Evolutionary conservation across 2,329 filamentous ascomycete species (phyloP).

Genomic region (Cladosporium sp.): DNA sequence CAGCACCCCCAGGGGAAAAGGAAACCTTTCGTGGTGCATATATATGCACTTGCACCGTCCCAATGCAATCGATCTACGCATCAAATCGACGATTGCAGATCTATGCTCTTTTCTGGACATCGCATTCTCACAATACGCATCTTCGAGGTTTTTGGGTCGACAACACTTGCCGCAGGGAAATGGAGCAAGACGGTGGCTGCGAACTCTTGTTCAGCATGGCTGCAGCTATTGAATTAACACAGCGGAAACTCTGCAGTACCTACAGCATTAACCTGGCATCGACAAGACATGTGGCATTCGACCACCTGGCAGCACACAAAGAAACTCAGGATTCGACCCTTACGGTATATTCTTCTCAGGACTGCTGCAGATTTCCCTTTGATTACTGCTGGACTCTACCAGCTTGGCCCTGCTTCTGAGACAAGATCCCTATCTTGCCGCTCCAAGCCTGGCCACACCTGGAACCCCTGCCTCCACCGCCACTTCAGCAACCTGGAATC

Average conservation of each 20-base stretch:
- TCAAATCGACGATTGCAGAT: constrained; percentile 12
- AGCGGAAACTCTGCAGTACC: background rate
- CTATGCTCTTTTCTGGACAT: background rate
- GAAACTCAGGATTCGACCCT: no score
- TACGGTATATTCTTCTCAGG: no score
- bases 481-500: background rate
- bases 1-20: background rate
- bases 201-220: background rate
- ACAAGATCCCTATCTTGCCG: no score
- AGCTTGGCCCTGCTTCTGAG: no score
- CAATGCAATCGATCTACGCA: background rate
- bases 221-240: background rate
- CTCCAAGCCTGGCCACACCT: background rate
- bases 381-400: no score
- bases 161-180: background rate
- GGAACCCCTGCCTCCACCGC: constrained; percentile 3
- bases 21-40: background rate
- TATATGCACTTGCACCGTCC: background rate
- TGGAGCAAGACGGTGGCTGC: background rate
- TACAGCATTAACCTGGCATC: background rate
- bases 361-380: no score
- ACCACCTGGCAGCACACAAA: no score
- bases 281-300: no score
- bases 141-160: background rate
- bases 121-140: background rate